Conservation (phyloP, 371 early-diverging fungal genomes). For the Rhizopus stolonifer region DNA sequence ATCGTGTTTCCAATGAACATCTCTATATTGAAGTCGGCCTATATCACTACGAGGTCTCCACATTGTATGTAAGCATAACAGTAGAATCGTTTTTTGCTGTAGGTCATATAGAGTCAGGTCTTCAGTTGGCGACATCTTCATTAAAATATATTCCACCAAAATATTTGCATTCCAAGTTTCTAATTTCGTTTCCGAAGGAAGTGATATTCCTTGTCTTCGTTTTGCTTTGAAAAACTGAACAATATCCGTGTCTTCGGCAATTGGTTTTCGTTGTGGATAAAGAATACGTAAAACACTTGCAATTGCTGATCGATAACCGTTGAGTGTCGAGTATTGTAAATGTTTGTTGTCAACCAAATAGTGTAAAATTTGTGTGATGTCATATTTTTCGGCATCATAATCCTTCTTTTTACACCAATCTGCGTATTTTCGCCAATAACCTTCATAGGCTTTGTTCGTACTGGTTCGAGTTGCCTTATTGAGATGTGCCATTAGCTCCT, state of each 20-base stretch:
- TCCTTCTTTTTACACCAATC: conserved; percentile 6
- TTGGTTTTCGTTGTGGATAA: conserved; percentile 1
- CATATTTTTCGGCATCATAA: not conserved
- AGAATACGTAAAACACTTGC: conserved; percentile 5
- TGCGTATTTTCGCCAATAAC: conserved; percentile 10
- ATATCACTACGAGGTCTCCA: conserved; percentile 12
- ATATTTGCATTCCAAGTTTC: conserved; percentile 2
- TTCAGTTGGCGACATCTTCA: not conserved
- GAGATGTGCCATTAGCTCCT: not conserved
- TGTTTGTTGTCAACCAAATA: conserved; percentile 1
- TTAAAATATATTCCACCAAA: not conserved
- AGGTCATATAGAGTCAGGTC: not conserved
- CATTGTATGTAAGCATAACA: conserved; percentile 16
- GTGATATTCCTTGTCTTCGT: not conserved
- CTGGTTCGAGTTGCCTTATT: not conserved
- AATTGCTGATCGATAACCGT: conserved; percentile 9
- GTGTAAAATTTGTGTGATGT: not conserved
- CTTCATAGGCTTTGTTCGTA: conserved; percentile 10
- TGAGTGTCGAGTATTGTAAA: conserved; percentile 1
- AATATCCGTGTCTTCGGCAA: not conserved
- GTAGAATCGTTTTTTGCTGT: conserved; percentile 10
- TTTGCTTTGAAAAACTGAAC: conserved; percentile 9
- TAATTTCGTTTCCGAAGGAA: not conserved
- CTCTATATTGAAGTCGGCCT: conserved; percentile 6
- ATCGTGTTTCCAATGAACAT: conserved; percentile 1